A percentile compares a stretch with the other conserved stretches of the same genome.
Conservation (phyloP, 805 yeast species). For the Clavispora phyllophila region DNA sequence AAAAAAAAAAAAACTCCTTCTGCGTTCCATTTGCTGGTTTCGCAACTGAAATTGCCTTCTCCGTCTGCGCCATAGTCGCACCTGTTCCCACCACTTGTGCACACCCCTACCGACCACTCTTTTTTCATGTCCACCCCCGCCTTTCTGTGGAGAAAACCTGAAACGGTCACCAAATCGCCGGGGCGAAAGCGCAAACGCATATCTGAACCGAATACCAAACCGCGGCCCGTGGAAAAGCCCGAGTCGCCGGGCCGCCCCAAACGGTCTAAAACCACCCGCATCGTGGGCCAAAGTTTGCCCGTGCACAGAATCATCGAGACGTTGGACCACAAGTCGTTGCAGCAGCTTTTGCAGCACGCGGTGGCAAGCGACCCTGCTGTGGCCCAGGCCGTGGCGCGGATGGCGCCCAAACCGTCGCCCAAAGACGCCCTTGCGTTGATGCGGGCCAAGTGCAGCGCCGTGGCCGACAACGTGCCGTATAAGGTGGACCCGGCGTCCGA, state of each 20-base stretch:
- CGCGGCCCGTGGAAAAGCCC: background rate
- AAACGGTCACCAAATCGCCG: background rate
- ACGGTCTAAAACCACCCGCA: constrained; percentile 37
- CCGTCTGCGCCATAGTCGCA: no score
- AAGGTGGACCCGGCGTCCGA: constrained; percentile 70
- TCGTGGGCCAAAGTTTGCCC: constrained; percentile 58
- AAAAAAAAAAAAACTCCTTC: no score
- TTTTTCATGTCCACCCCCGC: constrained; percentile 1
- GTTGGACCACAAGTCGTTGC: constrained; percentile 53
- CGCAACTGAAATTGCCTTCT: no score
- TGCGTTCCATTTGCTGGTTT: no score
- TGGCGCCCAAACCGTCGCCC: constrained; percentile 57
- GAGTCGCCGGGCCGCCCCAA: constrained; percentile 14
- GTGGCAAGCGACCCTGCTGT: constrained; percentile 62
- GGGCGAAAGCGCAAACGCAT: constrained; percentile 2
- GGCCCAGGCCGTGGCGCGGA: constrained; percentile 40
- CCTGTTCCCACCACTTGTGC: background rate
- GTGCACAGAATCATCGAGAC: constrained; percentile 62
- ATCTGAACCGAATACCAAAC: background rate
- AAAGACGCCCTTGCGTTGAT: constrained; percentile 48
- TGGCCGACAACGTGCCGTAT: constrained; percentile 59
- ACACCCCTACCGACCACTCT: background rate
- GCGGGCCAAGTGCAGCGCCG: constrained; percentile 38
- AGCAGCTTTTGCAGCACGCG: constrained; percentile 46
- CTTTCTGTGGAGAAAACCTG: constrained; percentile 3